Percentiles rank a stretch among this genome's conserved stretches.
These are phyloP conservation scores for Musa itinerans DNA, from an alignment of 176 grass and related monocot genomes.

Conservation along the genomic window DNA sequence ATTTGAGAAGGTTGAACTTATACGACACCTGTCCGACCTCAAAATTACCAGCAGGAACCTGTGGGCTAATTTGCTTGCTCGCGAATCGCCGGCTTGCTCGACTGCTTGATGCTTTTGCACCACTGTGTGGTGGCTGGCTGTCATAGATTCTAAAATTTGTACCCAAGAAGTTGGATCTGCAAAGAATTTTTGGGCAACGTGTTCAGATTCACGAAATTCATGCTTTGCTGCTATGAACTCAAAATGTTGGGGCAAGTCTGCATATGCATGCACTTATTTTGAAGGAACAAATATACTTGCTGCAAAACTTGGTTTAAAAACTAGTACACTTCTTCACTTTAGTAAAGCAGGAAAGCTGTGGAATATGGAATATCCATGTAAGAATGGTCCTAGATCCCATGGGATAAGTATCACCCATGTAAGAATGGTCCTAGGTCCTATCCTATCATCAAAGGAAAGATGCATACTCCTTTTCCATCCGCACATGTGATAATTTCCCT, in stretches of 20 bases:
- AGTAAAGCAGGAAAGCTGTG: too few relatives aligned
- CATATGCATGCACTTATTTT: too few relatives aligned
- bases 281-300: background rate
- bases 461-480: too few relatives aligned
- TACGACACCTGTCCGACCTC: slow-evolving; percentile 64
- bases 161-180: slow-evolving; percentile 92
- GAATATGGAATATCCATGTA: too few relatives aligned
- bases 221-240: background rate
- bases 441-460: too few relatives aligned
- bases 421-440: too few relatives aligned
- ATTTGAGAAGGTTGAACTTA: slow-evolving; percentile 93
- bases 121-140: slow-evolving; percentile 40
- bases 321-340: too few relatives aligned
- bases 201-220: background rate
- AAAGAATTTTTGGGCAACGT: background rate
- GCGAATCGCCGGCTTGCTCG: slow-evolving; percentile 55
- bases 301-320: background rate
- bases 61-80: slow-evolving; percentile 78
- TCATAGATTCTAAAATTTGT: slow-evolving; percentile 80
- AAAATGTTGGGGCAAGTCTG: too few relatives aligned
- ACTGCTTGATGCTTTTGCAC: slow-evolving; percentile 58
- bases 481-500: too few relatives aligned
- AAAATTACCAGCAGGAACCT: slow-evolving; percentile 52
- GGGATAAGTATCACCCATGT: too few relatives aligned
- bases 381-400: too few relatives aligned